phyloP scores from a whole-genome alignment of 192 early-diverging fungal species.

The Obelidium mucronatum region DNA sequence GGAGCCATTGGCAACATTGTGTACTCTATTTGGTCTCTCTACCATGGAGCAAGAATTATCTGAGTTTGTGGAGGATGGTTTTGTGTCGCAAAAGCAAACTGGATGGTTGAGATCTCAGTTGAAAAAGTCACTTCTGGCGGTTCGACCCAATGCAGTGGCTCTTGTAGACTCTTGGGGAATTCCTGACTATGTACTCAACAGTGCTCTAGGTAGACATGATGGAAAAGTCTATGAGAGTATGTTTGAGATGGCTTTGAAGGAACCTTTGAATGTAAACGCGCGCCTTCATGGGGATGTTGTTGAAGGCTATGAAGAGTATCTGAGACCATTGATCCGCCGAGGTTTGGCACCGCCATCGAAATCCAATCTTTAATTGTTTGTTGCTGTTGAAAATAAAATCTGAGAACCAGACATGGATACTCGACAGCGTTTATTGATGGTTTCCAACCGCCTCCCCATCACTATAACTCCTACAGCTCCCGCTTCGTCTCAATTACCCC shows the following conservation, averaged over 20 bases:
- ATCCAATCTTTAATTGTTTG: slow-evolving; percentile 4
- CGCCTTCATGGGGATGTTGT: slow-evolving; percentile 48
- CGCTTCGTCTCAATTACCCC: too few species aligned
- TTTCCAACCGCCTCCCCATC: slow-evolving; percentile 96
- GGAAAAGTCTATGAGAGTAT: slow-evolving; percentile 83
- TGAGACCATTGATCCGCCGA: slow-evolving; percentile 37
- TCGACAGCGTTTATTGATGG: slow-evolving; percentile 73
- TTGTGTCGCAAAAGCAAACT: slow-evolving; percentile 71
- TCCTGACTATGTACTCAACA: slow-evolving; percentile 79
- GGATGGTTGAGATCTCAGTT: slow-evolving; percentile 47
- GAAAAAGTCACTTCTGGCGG: slow-evolving; percentile 62
- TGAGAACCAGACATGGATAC: too few species aligned
- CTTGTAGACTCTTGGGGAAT: slow-evolving; percentile 83
- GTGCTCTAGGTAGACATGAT: slow-evolving; percentile 77
- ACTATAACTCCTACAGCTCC: slow-evolving; percentile 61
- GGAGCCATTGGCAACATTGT: slow-evolving; percentile 71
- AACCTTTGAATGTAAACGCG: slow-evolving; percentile 76
- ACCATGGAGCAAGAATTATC: slow-evolving; percentile 82
- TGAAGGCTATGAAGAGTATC: slow-evolving; percentile 59
- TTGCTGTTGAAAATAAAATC: background rate
- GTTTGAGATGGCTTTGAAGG: slow-evolving; percentile 74
- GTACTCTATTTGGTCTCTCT: slow-evolving; percentile 83
- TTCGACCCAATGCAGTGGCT: slow-evolving; percentile 78
- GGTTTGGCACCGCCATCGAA: background rate
- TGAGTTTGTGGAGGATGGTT: slow-evolving; percentile 87